Percentiles rank a stretch among this genome's conserved stretches.
Evolutionary conservation across 2,329 filamentous ascomycete species (phyloP).

Genomic region (Ophiostoma australiae): DNA sequence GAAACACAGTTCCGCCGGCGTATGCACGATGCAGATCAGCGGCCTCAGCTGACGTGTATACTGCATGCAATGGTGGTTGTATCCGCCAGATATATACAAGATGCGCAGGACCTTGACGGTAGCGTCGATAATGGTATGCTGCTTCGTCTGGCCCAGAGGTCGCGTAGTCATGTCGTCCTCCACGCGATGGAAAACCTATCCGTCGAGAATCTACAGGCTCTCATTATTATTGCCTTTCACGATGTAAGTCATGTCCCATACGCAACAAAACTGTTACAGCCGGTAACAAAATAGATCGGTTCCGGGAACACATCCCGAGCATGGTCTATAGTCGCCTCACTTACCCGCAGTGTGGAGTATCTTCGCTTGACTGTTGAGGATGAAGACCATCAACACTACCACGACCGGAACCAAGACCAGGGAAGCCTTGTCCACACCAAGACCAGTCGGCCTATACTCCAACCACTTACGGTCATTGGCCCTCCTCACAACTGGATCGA

Average conservation of each 20-base stretch:
- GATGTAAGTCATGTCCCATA: slow-evolving; percentile 29
- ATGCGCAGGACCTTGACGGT: slow-evolving; percentile 14
- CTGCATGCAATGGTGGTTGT: slow-evolving; percentile 35
- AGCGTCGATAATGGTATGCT: slow-evolving; percentile 30
- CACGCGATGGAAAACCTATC: slow-evolving; percentile 33
- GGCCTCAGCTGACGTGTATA: slow-evolving; percentile 31
- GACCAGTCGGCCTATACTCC: slow-evolving; percentile 28
- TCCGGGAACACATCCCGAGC: slow-evolving; percentile 29
- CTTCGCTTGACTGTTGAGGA: slow-evolving; percentile 36
- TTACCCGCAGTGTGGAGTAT: slow-evolving; percentile 38
- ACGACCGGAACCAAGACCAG: background rate
- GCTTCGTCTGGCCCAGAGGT: slow-evolving; percentile 10
- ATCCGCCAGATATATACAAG: slow-evolving; percentile 15
- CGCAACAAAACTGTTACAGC: slow-evolving; percentile 32
- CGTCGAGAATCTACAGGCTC: slow-evolving; percentile 35
- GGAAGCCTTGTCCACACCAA: background rate
- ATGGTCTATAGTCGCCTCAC: slow-evolving; percentile 37
- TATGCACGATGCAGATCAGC: slow-evolving; percentile 30
- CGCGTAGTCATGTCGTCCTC: slow-evolving; percentile 31
- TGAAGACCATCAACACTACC: slow-evolving; percentile 24
- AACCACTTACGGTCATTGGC: slow-evolving; percentile 31
- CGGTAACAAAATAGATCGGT: slow-evolving; percentile 28
- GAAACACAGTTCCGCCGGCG: slow-evolving; percentile 32
- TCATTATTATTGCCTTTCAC: slow-evolving; percentile 36
- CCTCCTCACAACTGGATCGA: slow-evolving; percentile 35